Conservation (phyloP, 768 basidiomycete genomes). For the Rhodocollybia butyracea region DNA sequence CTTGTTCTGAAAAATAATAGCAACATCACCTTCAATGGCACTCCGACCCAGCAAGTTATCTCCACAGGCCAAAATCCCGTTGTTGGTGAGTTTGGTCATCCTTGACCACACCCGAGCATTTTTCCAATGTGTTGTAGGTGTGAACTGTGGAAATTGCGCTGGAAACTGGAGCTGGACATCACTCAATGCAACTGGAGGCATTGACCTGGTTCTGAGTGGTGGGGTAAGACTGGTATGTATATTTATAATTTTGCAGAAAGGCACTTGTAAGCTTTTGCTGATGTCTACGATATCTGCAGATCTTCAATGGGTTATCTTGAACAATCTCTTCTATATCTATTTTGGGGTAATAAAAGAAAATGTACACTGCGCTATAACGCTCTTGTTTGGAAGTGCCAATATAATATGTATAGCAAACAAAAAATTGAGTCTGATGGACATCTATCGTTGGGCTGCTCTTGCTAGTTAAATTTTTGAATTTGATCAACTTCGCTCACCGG, state of each 20-base stretch:
- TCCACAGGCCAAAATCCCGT: neutral
- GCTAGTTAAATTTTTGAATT: too few species aligned
- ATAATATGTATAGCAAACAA: too few species aligned
- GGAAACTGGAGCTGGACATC: slow-evolving; percentile 3
- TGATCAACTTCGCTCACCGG: too few species aligned
- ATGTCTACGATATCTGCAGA: neutral
- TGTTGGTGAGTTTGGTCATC: neutral
- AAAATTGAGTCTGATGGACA: too few species aligned
- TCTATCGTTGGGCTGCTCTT: too few species aligned
- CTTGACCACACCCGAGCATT: neutral
- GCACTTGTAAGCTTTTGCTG: neutral
- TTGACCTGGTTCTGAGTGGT: neutral
- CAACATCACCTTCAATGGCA: neutral
- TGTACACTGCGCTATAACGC: too few species aligned
- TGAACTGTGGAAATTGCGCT: slow-evolving; percentile 5
- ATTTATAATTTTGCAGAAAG: neutral
- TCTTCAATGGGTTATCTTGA: neutral
- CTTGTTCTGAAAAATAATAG: neutral
- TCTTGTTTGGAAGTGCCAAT: too few species aligned
- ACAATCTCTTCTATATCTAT: too few species aligned
- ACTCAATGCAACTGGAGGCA: neutral
- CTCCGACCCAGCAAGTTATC: neutral
- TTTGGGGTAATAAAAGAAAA: too few species aligned
- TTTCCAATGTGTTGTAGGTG: neutral
- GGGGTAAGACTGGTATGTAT: neutral